Evolutionary conservation across 2,329 filamentous ascomycete species (phyloP).

Genomic region (Talaromyces marneffei): DNA sequence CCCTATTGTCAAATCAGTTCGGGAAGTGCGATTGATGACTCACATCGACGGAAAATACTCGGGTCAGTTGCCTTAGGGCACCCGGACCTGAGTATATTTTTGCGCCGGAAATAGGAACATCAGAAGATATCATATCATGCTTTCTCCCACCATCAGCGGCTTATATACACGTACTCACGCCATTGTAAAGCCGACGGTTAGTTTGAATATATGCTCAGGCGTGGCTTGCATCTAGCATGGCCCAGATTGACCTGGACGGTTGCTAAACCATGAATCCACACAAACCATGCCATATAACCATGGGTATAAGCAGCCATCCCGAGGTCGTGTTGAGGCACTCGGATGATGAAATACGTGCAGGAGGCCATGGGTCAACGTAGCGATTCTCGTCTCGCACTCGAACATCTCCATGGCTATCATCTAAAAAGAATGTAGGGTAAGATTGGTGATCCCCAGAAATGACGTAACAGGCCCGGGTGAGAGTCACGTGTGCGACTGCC

Average conservation of each 20-base stretch:
- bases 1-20: not conserved
- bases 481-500: not conserved
- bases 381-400: not conserved
- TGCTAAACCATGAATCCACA: not conserved
- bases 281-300: not conserved
- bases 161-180: not conserved
- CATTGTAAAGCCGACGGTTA: not conserved
- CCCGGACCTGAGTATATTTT: not conserved
- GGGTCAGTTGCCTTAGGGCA: not conserved
- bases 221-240: not conserved
- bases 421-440: no score
- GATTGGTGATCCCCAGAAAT: constrained; percentile 1
- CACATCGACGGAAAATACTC: not conserved
- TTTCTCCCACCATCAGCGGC: no score
- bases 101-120: not conserved
- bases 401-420: not conserved
- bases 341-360: not conserved
- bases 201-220: not conserved
- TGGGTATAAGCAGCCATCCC: not conserved
- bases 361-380: not conserved
- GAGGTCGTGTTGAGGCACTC: not conserved
- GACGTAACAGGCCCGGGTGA: not conserved
- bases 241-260: not conserved
- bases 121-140: not conserved
- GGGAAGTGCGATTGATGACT: not conserved